Evolutionary conservation across 164 flowering plant species (phyloP).

Genomic region (Liriodendron chinense): DNA sequence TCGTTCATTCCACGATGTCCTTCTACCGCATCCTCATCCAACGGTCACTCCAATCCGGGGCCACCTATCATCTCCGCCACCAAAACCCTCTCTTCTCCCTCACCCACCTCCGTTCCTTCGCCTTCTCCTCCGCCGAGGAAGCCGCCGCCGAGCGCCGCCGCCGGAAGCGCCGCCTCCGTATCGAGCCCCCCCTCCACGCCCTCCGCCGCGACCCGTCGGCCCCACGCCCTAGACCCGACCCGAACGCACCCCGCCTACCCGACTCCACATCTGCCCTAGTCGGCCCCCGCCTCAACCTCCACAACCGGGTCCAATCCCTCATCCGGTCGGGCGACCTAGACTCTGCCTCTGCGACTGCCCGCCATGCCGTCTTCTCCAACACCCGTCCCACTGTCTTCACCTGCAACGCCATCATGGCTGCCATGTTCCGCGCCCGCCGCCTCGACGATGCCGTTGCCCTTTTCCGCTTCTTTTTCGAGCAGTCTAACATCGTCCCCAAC

Average conservation of each 20-base stretch:
- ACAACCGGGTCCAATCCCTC: conserved; percentile 81
- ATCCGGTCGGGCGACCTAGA: conserved; percentile 75
- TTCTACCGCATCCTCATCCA: background rate
- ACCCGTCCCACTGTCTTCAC: conserved; percentile 85
- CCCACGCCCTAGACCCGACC: conserved; percentile 47
- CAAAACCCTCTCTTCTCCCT: conserved; percentile 7
- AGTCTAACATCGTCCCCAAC: conserved; percentile 62
- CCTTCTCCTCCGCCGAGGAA: conserved; percentile 84
- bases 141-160: conserved; percentile 85
- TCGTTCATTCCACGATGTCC: background rate
- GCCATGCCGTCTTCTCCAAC: conserved; percentile 62
- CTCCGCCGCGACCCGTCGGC: conserved; percentile 51
- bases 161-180: conserved; percentile 70
- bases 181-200: conserved; percentile 79
- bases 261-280: conserved; percentile 69
- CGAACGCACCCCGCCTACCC: conserved; percentile 70
- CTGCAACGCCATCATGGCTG: conserved; percentile 74
- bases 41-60: conserved; percentile 13
- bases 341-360: conserved; percentile 56
- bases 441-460: conserved; percentile 56
- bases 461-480: conserved; percentile 56
- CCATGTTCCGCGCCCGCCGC: conserved; percentile 61
- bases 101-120: conserved; percentile 25
- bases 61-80: conserved; percentile 7
- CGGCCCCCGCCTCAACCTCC: conserved; percentile 74